Evolutionary conservation across 75 land plant species (phyloP).

Genomic region (Sequoiadendron giganteum): DNA sequence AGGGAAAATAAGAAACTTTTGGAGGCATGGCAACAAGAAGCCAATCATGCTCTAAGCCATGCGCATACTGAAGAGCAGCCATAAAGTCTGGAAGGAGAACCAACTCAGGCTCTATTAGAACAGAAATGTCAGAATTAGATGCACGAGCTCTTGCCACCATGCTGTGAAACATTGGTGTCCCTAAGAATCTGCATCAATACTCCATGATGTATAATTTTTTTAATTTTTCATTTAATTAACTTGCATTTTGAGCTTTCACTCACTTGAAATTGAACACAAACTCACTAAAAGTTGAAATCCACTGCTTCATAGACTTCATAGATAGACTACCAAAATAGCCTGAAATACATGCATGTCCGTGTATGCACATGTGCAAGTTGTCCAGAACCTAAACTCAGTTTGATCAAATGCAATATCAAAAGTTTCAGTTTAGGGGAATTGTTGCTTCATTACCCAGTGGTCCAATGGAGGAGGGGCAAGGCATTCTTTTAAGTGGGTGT

Average conservation of each 20-base stretch:
- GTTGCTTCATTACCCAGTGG: no score
- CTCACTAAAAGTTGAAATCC: neutral
- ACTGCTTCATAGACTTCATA: neutral
- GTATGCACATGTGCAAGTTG: neutral
- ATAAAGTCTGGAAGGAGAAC: constrained; percentile 66
- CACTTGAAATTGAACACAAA: neutral
- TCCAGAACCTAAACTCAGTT: neutral
- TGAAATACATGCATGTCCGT: neutral
- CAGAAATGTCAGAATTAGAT: constrained; percentile 55
- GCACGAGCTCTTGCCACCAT: constrained; percentile 75
- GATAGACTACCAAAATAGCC: neutral
- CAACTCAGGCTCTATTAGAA: constrained; percentile 67
- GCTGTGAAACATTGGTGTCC: constrained; percentile 79
- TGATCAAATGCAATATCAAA: neutral
- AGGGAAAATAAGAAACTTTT: constrained; percentile 47
- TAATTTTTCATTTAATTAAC: neutral
- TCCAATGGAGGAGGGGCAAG: neutral
- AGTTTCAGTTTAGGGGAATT: neutral
- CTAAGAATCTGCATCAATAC: constrained; percentile 56
- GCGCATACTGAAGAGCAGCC: constrained; percentile 36
- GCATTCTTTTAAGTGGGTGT: neutral
- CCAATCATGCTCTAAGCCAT: constrained; percentile 60
- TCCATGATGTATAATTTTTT: neutral
- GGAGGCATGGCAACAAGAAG: constrained; percentile 55
- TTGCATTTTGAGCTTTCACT: neutral